Percentiles rank a stretch among this genome's conserved stretches.
These are phyloP conservation scores for Coprinopsis sp. DNA, from an alignment of 768 basidiomycete species.

Conservation along the genomic window DNA sequence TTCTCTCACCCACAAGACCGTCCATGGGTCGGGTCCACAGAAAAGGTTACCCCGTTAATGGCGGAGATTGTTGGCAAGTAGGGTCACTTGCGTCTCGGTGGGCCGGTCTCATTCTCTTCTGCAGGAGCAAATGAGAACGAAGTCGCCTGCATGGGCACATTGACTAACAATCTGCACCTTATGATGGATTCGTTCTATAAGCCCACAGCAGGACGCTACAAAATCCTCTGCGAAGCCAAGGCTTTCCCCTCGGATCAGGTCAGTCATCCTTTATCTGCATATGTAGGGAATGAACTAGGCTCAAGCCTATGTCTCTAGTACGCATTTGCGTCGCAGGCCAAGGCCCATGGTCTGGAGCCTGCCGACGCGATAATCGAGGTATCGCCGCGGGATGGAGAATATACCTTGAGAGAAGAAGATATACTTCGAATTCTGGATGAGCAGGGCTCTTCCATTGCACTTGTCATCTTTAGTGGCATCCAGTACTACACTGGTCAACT, in stretches of 20 bases:
- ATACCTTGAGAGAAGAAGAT: constrained; percentile 81
- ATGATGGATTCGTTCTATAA: constrained; percentile 94
- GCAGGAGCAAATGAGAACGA: constrained; percentile 83
- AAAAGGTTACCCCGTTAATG: constrained; percentile 66
- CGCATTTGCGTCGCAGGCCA: constrained; percentile 90
- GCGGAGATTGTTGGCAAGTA: constrained; percentile 78
- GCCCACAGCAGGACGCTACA: constrained; percentile 78
- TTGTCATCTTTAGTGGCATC: constrained; percentile 90
- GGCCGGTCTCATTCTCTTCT: constrained; percentile 19
- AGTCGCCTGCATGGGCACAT: constrained; percentile 92
- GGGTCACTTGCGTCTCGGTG: constrained; percentile 10
- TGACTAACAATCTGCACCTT: constrained; percentile 94
- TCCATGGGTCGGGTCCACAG: constrained; percentile 78
- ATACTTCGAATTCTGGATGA: constrained; percentile 71
- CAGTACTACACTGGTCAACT: constrained; percentile 97
- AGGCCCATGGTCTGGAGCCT: constrained; percentile 73
- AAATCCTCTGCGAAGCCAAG: constrained; percentile 90
- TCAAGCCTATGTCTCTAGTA: constrained; percentile 64
- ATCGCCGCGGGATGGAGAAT: constrained; percentile 78
- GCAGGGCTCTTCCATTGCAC: constrained; percentile 74
- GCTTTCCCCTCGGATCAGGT: constrained; percentile 98
- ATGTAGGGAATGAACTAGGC: no score
- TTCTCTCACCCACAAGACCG: constrained; percentile 82
- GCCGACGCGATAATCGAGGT: constrained; percentile 72
- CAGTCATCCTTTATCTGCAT: no score